phyloP scores from a whole-genome alignment of 73 alveolate genomes.

The Blepharisma japonicum region DNA sequence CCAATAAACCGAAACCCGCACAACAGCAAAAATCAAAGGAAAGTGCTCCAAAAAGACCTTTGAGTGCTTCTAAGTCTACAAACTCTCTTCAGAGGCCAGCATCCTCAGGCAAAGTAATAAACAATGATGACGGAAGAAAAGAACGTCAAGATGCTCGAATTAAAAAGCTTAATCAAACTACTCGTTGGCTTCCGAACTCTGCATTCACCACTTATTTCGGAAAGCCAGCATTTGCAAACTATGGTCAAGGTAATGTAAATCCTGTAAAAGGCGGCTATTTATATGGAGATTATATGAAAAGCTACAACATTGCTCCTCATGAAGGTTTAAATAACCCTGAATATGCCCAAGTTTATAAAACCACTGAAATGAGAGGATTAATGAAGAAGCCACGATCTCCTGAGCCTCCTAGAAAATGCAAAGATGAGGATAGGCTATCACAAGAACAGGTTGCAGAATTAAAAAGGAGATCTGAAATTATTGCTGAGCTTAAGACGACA shows the following conservation, averaged over 20 bases:
- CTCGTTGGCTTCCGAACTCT: conserved; percentile 95
- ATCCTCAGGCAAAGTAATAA: no score
- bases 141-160: conserved; percentile 55
- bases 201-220: conserved; percentile 94
- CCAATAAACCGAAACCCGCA: no score
- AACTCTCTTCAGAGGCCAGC: no score
- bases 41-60: no score
- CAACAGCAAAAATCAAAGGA: no score
- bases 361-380: no score
- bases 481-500: no score
- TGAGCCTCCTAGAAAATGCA: conserved; percentile 73
- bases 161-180: conserved; percentile 66
- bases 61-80: no score
- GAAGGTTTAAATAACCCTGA: conserved; percentile 84
- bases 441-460: conserved; percentile 25
- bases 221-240: conserved; percentile 94
- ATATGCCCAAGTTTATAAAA: conserved; percentile 73
- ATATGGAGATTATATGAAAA: conserved; percentile 89
- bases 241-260: conserved; percentile 88
- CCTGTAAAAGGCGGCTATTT: conserved; percentile 92
- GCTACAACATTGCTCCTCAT: conserved; percentile 90
- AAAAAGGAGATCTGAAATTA: no score
- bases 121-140: no score
- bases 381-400: conserved; percentile 30
- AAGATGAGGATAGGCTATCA: conserved; percentile 65